A percentile compares a stretch with the other conserved stretches of the same genome.
These are phyloP conservation scores for Atkinsonella hypoxylon DNA, from an alignment of 2,329 filamentous ascomycete species.

Conservation along the genomic window DNA sequence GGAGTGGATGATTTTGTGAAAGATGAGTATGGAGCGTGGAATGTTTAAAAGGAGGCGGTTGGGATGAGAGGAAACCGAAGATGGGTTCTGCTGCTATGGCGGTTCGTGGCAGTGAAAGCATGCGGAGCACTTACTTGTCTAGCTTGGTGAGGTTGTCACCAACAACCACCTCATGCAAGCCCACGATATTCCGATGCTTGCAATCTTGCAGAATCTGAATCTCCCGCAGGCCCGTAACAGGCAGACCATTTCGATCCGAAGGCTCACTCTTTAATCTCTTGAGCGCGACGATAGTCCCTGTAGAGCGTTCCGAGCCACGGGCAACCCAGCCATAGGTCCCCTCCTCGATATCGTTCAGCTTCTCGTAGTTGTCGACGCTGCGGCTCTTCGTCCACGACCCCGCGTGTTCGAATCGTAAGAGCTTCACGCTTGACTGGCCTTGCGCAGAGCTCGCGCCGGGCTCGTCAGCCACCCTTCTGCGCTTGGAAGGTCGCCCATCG, in stretches of 20 bases:
- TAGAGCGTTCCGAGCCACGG: slow-evolving; percentile 60
- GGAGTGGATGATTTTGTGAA: slow-evolving; percentile 5
- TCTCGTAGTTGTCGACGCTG: slow-evolving; percentile 79
- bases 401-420: slow-evolving; percentile 57
- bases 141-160: slow-evolving; percentile 46
- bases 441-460: slow-evolving; percentile 12
- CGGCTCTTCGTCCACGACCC: slow-evolving; percentile 58
- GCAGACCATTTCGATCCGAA: slow-evolving; percentile 62
- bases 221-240: slow-evolving; percentile 84
- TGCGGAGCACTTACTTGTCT: slow-evolving; percentile 44
- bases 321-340: slow-evolving; percentile 94
- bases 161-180: slow-evolving; percentile 72
- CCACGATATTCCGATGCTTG: slow-evolving; percentile 70
- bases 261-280: slow-evolving; percentile 88
- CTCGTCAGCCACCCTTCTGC: slow-evolving; percentile 44
- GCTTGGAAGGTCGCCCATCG: slow-evolving; percentile 44
- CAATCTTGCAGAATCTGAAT: slow-evolving; percentile 83
- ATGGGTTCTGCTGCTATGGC: no score
- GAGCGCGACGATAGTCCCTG: slow-evolving; percentile 73
- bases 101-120: no score
- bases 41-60: no score
- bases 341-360: slow-evolving; percentile 94
- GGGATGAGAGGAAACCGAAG: no score
- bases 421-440: slow-evolving; percentile 27
- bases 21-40: no score